Conservation (phyloP, 2,329 filamentous ascomycete species). For the Pochonia chlamydosporia region DNA sequence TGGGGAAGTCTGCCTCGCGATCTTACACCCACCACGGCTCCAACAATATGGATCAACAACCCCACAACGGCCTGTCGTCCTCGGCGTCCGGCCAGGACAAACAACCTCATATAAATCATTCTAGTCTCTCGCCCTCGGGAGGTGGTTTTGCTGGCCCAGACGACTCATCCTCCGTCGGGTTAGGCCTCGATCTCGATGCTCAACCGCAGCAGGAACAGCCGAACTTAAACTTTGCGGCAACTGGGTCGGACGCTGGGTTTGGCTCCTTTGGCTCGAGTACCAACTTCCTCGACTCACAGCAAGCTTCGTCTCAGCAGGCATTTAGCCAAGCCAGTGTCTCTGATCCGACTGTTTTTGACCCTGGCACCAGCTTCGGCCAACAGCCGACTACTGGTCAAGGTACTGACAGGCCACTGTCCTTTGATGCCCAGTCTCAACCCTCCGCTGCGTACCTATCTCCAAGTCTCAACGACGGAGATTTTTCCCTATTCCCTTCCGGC, state of each 20-base stretch:
- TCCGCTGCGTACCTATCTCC: slow-evolving; percentile 38
- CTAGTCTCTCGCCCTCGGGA: slow-evolving; percentile 55
- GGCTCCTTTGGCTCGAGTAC: slow-evolving; percentile 39
- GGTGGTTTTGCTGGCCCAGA: slow-evolving; percentile 42
- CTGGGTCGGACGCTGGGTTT: slow-evolving; percentile 29
- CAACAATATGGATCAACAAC: slow-evolving; percentile 36
- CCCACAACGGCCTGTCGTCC: slow-evolving; percentile 51
- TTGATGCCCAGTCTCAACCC: slow-evolving; percentile 36
- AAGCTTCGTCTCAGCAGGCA: slow-evolving; percentile 26
- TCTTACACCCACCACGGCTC: slow-evolving; percentile 7
- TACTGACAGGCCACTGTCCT: slow-evolving; percentile 32
- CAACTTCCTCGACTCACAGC: slow-evolving; percentile 45
- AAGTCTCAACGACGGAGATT: slow-evolving; percentile 51
- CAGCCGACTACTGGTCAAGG: slow-evolving; percentile 27
- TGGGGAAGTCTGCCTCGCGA: slow-evolving; percentile 37
- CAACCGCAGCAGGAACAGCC: slow-evolving; percentile 31
- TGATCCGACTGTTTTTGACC: slow-evolving; percentile 33
- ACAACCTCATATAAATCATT: slow-evolving; percentile 61
- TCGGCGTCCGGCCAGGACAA: slow-evolving; percentile 48
- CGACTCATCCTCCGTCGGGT: slow-evolving; percentile 39
- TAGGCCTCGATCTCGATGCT: slow-evolving; percentile 55
- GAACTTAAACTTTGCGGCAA: slow-evolving; percentile 23
- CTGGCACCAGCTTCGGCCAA: slow-evolving; percentile 38
- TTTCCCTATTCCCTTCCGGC: slow-evolving; percentile 57
- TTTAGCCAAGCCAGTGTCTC: slow-evolving; percentile 25